These are phyloP conservation scores for Lathyrus tuberosus DNA, from an alignment of 306 rosid genomes.

Conservation along the genomic window DNA sequence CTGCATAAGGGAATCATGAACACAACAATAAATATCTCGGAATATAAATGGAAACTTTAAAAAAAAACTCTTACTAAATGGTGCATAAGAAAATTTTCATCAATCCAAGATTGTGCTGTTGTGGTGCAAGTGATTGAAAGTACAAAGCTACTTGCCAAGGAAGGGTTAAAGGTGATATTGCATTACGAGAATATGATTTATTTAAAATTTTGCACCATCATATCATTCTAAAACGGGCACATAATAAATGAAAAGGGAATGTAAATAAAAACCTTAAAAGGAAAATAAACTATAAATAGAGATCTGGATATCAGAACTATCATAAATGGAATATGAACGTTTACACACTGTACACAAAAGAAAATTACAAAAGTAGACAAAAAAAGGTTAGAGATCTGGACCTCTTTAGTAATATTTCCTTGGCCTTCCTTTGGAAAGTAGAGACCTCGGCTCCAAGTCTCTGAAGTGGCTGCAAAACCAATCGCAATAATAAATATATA, in stretches of 20 bases:
- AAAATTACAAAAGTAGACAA: conserved; percentile 25
- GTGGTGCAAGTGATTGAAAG: conserved; percentile 10
- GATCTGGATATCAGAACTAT: conserved; percentile 25
- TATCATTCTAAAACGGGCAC: conserved; percentile 9
- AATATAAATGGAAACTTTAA: conserved; percentile 7
- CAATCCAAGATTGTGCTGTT: conserved; percentile 1
- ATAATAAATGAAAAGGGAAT: conserved; percentile 14
- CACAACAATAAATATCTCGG: conserved; percentile 20
- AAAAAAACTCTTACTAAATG: not conserved
- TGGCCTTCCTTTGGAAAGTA: conserved; percentile 63
- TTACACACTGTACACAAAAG: not conserved
- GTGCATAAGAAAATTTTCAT: not conserved
- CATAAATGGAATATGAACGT: not conserved
- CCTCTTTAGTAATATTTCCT: conserved; percentile 71
- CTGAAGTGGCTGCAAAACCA: conserved; percentile 69
- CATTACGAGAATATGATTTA: conserved; percentile 12
- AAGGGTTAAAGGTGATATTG: conserved; percentile 19
- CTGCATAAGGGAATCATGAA: conserved; percentile 51
- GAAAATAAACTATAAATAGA: not conserved
- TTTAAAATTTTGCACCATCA: conserved; percentile 13
- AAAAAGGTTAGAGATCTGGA: conserved; percentile 29
- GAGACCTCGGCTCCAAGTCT: conserved; percentile 70
- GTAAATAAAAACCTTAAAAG: conserved; percentile 3
- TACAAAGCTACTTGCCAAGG: conserved; percentile 13
- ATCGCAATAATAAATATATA: conserved; percentile 28